Evolutionary conservation across 108 stramenopile species (phyloP), one percentile per base, ranked within the genome.

Genomic region (Chaetoceros muelleri): DNA sequence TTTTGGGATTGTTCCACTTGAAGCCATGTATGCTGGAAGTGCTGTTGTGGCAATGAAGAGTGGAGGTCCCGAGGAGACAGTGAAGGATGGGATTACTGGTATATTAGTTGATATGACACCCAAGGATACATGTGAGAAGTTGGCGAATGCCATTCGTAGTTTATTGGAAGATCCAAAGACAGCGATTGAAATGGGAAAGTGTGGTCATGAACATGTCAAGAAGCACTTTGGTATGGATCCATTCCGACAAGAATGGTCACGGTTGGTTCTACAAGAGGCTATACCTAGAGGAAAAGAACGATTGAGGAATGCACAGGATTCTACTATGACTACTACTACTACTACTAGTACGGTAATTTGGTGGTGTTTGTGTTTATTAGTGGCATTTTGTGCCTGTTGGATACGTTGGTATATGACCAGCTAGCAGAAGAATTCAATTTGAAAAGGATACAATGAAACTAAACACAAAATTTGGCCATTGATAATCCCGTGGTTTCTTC

Each of bases 1-100:
- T 70, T 99, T 99, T 73, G 98, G 98, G 19, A 99, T 99, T 62
- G 98, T 99, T n/a, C 98, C 98, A 0, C 67, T 99, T 19, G 98
- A 99, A 73, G 94, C 92, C 34, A 97, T 97, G 96, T 87, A 84
- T 73, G 79, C 85, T 3, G 91, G 84, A 13, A 70, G 84, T 1
- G 95, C 96, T 1, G 88, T 92, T 5, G 52, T 96, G 28, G 93
- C 93, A 19, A 76, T 85, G 28, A 68, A 75, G 22, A 74, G 74
- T 45, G 98, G 96, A 10, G 98, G 98, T 21, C 98, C 98, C 0
- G 75, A 67, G 55, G 98, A 99, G 73, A 94, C 95, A 1, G 74
- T 99, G 28, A 62, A 79, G 16, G 72, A 96, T 59, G 89, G 81
- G 1, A 61, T 34, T 18, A 95, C 96, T 16, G 98, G 98, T 48